Percentiles rank a stretch among this genome's conserved stretches.
Evolutionary conservation across 2,329 filamentous ascomycete species (phyloP).

Genomic region (Dactylella cylindrospora): DNA sequence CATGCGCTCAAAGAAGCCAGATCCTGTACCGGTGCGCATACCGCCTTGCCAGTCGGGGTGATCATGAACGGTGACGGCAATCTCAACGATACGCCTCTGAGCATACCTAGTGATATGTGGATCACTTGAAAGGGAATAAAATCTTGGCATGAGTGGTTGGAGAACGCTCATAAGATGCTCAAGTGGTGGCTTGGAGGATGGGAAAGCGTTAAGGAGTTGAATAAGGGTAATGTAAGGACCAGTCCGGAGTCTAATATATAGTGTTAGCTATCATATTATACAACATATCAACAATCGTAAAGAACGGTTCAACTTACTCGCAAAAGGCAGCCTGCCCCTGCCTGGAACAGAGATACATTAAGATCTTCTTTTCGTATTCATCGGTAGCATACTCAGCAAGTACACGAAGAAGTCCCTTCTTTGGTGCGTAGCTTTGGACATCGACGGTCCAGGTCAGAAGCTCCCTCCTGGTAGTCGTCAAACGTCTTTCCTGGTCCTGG

Average conservation of each 20-base stretch:
- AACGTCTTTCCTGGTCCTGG: constrained; percentile 76
- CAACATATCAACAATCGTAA: constrained; percentile 37
- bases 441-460: constrained; percentile 96
- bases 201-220: constrained; percentile 88
- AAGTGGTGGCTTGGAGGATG: constrained; percentile 83
- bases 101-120: constrained; percentile 74
- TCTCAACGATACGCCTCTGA: constrained; percentile 80
- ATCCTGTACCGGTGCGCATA: constrained; percentile 78
- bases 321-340: constrained; percentile 93
- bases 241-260: constrained; percentile 63
- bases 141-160: constrained; percentile 90
- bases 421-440: constrained; percentile 87
- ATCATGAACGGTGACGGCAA: constrained; percentile 95
- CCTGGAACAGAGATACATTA: constrained; percentile 80
- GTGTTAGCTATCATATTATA: background rate
- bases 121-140: constrained; percentile 97
- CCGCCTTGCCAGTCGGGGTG: constrained; percentile 73
- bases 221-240: constrained; percentile 80
- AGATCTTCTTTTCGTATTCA: constrained; percentile 81
- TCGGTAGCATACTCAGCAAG: constrained; percentile 81
- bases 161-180: constrained; percentile 77
- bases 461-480: constrained; percentile 87
- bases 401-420: constrained; percentile 79
- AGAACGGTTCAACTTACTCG: constrained; percentile 58
- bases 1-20: constrained; percentile 87